These are phyloP conservation scores for Aplosporella prunicola DNA, from an alignment of 2,329 filamentous ascomycete species.

Conservation along the genomic window DNA sequence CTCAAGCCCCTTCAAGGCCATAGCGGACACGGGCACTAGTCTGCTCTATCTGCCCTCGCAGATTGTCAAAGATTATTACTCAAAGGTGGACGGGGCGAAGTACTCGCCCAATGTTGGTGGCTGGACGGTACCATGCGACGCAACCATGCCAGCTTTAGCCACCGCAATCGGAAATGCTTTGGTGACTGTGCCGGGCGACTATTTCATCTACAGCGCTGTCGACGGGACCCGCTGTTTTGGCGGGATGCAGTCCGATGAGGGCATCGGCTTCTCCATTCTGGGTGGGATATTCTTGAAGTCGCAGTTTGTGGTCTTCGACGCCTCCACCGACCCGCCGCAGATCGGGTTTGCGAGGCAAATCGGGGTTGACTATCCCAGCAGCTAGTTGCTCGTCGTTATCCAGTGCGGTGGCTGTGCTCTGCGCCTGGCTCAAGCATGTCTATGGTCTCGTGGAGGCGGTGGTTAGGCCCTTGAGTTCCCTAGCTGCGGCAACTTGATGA, in stretches of 20 bases:
- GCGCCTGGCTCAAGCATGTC: no score
- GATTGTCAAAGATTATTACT: constrained; percentile 52
- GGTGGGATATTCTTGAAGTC: constrained; percentile 75
- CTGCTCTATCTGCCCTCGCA: constrained; percentile 49
- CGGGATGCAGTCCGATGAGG: constrained; percentile 57
- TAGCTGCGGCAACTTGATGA: no score
- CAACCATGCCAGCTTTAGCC: constrained; percentile 43
- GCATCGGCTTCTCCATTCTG: constrained; percentile 56
- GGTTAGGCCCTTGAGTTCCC: no score
- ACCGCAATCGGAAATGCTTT: constrained; percentile 41
- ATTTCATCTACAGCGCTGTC: constrained; percentile 46
- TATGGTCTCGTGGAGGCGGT: no score
- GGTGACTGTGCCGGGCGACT: constrained; percentile 44
- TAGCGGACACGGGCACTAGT: constrained; percentile 63
- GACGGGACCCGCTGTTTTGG: constrained; percentile 53
- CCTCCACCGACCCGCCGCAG: not conserved
- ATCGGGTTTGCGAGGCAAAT: constrained; percentile 8
- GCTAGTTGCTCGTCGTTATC: no score
- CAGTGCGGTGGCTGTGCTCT: no score
- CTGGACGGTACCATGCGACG: constrained; percentile 45
- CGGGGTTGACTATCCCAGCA: constrained; percentile 3
- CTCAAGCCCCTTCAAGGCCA: constrained; percentile 46
- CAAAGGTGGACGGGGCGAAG: constrained; percentile 42
- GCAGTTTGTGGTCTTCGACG: constrained; percentile 45
- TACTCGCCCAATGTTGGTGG: constrained; percentile 44